phyloP scores from a whole-genome alignment of 345 rosid genomes.

The Microthlaspi erraticum region DNA sequence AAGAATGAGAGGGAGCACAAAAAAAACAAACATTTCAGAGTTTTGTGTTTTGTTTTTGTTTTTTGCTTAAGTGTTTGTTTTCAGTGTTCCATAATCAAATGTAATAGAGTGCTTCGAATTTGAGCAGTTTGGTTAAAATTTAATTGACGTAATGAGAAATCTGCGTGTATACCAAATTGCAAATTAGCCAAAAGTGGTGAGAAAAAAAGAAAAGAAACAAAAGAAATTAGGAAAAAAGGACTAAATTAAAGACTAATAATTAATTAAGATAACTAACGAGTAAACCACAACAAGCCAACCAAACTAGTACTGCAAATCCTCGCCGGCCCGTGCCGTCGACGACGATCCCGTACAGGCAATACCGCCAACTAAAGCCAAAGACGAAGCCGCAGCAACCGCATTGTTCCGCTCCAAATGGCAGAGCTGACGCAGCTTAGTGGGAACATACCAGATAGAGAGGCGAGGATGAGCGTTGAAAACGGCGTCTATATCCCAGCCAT shows the following conservation, averaged over 20 bases:
- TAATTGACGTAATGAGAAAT: not conserved
- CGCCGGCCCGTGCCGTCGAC: slow-evolving; percentile 28
- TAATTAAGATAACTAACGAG: slow-evolving; percentile 18
- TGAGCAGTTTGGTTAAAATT: not conserved
- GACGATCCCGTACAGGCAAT: slow-evolving; percentile 33
- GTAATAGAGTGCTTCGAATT: not conserved
- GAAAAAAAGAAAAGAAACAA: not conserved
- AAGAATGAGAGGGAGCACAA: too few species aligned
- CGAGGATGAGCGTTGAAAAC: slow-evolving; percentile 90
- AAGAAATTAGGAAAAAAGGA: slow-evolving; percentile 12
- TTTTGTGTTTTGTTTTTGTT: too few species aligned
- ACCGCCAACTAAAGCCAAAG: slow-evolving; percentile 53
- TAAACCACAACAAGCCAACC: slow-evolving; percentile 3
- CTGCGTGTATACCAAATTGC: slow-evolving; percentile 13
- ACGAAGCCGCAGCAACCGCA: slow-evolving; percentile 55
- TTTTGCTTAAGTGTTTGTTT: too few species aligned
- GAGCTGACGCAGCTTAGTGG: slow-evolving; percentile 94
- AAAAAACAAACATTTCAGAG: too few species aligned
- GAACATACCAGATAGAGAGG: slow-evolving; percentile 94
- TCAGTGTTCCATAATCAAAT: not conserved
- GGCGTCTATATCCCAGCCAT: slow-evolving; percentile 95
- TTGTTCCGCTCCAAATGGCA: slow-evolving; percentile 78
- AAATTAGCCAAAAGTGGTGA: slow-evolving; percentile 33
- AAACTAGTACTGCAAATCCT: slow-evolving; percentile 25
- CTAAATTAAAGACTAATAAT: slow-evolving; percentile 10